Evolutionary conservation across 306 rosid genomes (phyloP), one percentile per base, ranked within the genome.

Genomic region (Prunus fruticosa): DNA sequence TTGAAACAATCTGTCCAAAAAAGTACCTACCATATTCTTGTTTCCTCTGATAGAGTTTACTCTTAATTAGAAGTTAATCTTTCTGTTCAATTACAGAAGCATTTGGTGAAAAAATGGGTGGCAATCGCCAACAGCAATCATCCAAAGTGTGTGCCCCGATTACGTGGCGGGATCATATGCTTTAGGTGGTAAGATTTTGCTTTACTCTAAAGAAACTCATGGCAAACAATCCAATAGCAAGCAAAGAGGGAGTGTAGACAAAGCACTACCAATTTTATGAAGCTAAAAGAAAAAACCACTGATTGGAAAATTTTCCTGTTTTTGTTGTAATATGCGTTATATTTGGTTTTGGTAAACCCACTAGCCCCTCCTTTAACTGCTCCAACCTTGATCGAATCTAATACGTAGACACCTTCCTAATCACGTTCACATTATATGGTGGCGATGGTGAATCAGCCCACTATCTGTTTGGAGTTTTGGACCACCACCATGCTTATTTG

Each of bases 371-470:
- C 45, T 14, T 72, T 7, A 73, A 73, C 77, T 73, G 57, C 77
- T 18, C 56, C 77, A 43, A 8, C 45, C 53, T 38, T 53, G 0
- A 10, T 38, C 68, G 27, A 73, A 58, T 60, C 45, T 15, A 34
- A 41, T 38, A 57, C 67, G 67, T 72, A 22, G 54, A 72, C 19
- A 56, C 67, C 23, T 73, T 58, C 68, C 77, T 5, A 73, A 58
- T 73, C 77, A 58, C 71, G 0, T 50, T 73, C 77, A 58, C 53
- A 11, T 50, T 11, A 11, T 30, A 57, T 19, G 49, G 41, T 18
- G 34, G n/a, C 18, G n/a, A 64, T 72, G 76, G 50, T 71, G 67
- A 58, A 73, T 73, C 76, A 73, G 53, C 76, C 11, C 68, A 58
- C 67, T 58, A 1, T 12, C 25, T 22, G 3, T 12, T 72, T 58